phyloP scores from a whole-genome alignment of 306 rosid species.

The barrel medic (Medicago truncatula) region DNA sequence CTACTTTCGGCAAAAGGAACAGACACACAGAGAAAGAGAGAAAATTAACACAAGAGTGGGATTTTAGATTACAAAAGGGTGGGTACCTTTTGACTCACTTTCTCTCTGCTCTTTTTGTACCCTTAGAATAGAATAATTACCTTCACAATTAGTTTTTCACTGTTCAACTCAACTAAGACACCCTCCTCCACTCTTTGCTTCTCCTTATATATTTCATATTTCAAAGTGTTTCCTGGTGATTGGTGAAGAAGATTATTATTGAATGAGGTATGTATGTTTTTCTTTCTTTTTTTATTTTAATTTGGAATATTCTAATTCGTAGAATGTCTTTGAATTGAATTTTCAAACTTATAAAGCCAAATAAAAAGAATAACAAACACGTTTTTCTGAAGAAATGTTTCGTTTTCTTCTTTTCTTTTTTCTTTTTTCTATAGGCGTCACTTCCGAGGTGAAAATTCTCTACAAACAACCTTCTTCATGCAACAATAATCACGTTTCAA shows the following conservation, averaged over 20 bases:
- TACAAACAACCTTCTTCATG: not conserved
- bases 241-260: no score
- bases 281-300: no score
- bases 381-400: constrained; percentile 1
- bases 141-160: not conserved
- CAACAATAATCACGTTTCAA: constrained; percentile 6
- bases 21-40: not conserved
- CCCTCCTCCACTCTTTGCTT: not conserved
- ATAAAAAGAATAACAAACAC: not conserved
- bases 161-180: constrained; percentile 8
- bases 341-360: not conserved
- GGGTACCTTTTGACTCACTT: constrained; percentile 36
- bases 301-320: constrained; percentile 36
- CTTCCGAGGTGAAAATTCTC: constrained; percentile 36
- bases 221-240: no score
- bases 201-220: no score
- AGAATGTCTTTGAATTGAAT: not conserved
- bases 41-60: not conserved
- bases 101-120: constrained; percentile 31
- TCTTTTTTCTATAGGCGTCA: constrained; percentile 35
- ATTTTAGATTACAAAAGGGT: constrained; percentile 28
- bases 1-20: constrained; percentile 47
- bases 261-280: no score
- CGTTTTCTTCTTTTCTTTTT: not conserved
- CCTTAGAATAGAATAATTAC: constrained; percentile 17